Evolutionary conservation across 1,284 basidiomycete genomes (phyloP), one percentile per base, ranked within the genome.

Genomic region (Cryptococcus deneoformans): DNA sequence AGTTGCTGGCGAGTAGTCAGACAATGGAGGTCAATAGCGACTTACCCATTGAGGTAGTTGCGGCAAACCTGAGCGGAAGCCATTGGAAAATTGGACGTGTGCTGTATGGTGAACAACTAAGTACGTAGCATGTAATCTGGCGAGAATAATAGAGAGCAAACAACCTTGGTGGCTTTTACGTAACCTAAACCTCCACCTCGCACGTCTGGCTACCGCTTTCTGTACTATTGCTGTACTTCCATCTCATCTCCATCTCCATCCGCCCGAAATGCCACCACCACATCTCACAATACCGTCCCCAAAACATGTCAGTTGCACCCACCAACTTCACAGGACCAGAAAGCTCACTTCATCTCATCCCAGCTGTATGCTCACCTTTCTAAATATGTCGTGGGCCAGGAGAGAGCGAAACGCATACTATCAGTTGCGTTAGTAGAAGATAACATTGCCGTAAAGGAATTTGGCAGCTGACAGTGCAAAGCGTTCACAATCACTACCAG

Each of bases 401-500:
- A 90, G 62, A 83, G 82, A 61, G 93, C 94, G 3, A 97, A 97
- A 83, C 92, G 92, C 72, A 87, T 91, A 9, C 82, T 97, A 16
- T 90, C 91, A 37, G 94, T 93, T 45, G 90, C 89, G 89, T 90
- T 72, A 69, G 88, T 82, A 6, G 40, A 54, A 36, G 16, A 34
- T 5, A 9, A 2, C 14, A 29, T 24, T 29, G 8, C 12, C 10
- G 8, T 12, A 11, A 29, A 14, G 2, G 10, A 9, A 7, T 4
- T 7, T 44, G 35, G 29, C 14, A 16, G 16, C 40, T 51, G 9
- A 5, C 16, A 34, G 6, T 35, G 14, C 8, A 1, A 52, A 94
- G 92, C 37, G 90, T 94, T 2, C 95, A 87, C 81, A 95, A 94
- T 66, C 92, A 95, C 72, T 94, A 93, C 72, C 91, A 88, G 69